phyloP scores from a whole-genome alignment of 108 stramenopile genomes.

The Cyclotella choctawhatcheeana region DNA sequence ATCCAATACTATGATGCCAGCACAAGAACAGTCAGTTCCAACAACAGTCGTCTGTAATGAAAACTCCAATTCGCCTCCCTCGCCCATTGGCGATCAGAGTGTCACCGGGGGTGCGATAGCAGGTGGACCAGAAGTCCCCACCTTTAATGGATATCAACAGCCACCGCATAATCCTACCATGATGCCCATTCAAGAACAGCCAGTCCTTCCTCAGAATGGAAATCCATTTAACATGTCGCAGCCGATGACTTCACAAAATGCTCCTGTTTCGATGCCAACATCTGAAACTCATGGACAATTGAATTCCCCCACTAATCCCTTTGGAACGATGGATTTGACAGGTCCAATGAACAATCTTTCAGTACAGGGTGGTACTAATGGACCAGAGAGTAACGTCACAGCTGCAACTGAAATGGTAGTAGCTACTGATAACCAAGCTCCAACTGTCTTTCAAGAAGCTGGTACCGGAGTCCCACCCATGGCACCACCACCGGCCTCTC shows the following conservation, averaged over 20 bases:
- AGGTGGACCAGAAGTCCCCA: background rate
- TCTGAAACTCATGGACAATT: background rate
- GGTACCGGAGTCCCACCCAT: conserved; percentile 5
- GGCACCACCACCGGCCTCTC: conserved; percentile 19
- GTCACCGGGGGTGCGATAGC: background rate
- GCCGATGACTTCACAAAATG: background rate
- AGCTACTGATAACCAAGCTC: conserved; percentile 4
- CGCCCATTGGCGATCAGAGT: conserved; percentile 27
- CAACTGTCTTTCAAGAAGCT: background rate
- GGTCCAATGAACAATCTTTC: conserved; percentile 19
- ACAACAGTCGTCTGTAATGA: conserved; percentile 17
- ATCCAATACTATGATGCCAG: conserved; percentile 3
- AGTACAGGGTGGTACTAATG: background rate
- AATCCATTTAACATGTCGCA: background rate
- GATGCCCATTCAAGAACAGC: conserved; percentile 7
- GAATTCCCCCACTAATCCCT: background rate
- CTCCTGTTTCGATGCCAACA: conserved; percentile 10
- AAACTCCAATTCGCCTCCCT: conserved; percentile 14
- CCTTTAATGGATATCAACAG: background rate
- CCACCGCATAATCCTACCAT: background rate
- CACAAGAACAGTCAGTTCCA: conserved; percentile 12
- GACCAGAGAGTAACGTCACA: background rate
- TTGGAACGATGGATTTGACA: background rate
- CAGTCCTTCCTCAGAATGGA: background rate
- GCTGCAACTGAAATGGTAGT: no score